phyloP scores from a whole-genome alignment of 306 rosid species.

The Quercus cerris region DNA sequence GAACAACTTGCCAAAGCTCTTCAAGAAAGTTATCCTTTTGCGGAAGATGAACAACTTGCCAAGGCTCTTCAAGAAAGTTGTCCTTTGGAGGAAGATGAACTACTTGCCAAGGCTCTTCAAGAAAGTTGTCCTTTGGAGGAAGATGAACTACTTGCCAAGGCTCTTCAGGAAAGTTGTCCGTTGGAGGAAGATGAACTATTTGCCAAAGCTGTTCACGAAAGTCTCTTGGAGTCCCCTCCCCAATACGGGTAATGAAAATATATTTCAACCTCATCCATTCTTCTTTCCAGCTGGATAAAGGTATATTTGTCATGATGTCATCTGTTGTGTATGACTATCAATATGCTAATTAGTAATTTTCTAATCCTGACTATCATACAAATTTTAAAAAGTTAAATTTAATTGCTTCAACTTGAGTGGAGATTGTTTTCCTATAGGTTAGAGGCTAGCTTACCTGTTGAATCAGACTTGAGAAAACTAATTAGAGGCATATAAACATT shows the following conservation, averaged over 20 bases:
- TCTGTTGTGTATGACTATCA: constrained; percentile 1
- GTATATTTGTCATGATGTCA: constrained; percentile 38
- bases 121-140: no score
- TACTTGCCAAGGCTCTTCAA: no score
- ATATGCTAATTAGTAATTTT: not conserved
- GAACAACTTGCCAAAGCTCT: constrained; percentile 34
- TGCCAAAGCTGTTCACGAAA: constrained; percentile 50
- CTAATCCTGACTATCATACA: not conserved
- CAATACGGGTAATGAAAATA: constrained; percentile 36
- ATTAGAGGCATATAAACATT: not conserved
- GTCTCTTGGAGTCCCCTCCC: constrained; percentile 62
- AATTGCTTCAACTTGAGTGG: not conserved
- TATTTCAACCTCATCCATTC: constrained; percentile 52
- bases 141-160: no score
- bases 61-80: no score
- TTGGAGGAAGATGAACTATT: no score
- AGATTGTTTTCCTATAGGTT: not conserved
- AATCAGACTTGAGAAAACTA: not conserved
- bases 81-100: no score
- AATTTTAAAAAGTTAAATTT: not conserved
- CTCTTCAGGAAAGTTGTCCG: no score
- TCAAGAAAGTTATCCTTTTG: no score
- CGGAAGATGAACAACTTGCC: no score
- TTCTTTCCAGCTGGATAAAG: constrained; percentile 61
- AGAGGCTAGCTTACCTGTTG: not conserved